Conservation (phyloP, 2,329 filamentous ascomycete genomes). For the Anthostomella pinea region DNA sequence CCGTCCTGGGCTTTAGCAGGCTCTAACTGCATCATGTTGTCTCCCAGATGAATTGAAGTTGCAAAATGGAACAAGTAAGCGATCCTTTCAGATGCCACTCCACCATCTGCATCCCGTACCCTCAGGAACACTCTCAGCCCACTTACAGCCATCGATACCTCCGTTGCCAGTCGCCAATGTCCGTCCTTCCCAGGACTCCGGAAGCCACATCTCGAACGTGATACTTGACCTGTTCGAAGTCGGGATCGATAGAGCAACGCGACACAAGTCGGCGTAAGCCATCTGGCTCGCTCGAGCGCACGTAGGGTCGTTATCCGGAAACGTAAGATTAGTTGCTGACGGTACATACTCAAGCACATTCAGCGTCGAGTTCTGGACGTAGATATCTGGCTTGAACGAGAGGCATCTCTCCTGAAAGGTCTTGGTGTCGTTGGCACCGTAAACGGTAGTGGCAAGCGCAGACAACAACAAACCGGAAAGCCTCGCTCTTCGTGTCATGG, state of each 20-base stretch:
- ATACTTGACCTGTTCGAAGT: slow-evolving; percentile 40
- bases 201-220: slow-evolving; percentile 46
- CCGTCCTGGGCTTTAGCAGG: slow-evolving; percentile 9
- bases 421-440: no score
- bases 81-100: not conserved
- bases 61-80: no score
- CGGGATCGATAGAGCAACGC: slow-evolving; percentile 26
- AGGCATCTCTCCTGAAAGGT: slow-evolving; percentile 14
- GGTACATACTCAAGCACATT: slow-evolving; percentile 19
- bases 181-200: slow-evolving; percentile 42
- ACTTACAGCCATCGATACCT: slow-evolving; percentile 41
- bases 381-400: slow-evolving; percentile 9
- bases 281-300: slow-evolving; percentile 15
- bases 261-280: slow-evolving; percentile 25
- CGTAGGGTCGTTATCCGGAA: slow-evolving; percentile 20
- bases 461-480: no score
- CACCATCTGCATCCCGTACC: not conserved
- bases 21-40: no score
- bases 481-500: no score
- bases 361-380: slow-evolving; percentile 10
- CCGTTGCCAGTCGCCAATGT: slow-evolving; percentile 49
- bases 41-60: no score
- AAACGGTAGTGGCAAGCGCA: no score
- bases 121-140: not conserved
- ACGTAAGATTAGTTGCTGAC: slow-evolving; percentile 14